Conservation (phyloP, 306 rosid species). For the Quercus robur region DNA sequence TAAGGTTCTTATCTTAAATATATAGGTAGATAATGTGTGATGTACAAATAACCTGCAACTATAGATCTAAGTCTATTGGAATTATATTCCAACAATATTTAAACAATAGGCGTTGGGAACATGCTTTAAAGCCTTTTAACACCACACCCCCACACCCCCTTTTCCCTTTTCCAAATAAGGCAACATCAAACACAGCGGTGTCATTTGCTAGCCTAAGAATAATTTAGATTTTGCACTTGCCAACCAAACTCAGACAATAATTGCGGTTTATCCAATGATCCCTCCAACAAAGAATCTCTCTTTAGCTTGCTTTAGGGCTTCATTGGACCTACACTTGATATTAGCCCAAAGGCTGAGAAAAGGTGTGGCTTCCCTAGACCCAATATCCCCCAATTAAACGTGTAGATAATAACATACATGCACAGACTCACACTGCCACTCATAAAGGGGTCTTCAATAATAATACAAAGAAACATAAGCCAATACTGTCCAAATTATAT, state of each 20-base stretch:
- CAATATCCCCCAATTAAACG: background rate
- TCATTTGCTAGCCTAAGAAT: background rate
- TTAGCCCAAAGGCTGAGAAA: too few species aligned
- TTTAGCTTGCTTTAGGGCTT: background rate
- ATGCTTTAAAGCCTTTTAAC: too few species aligned
- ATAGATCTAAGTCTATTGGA: too few species aligned
- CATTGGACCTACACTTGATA: background rate
- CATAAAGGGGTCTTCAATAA: background rate
- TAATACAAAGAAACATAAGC: background rate
- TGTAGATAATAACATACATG: background rate
- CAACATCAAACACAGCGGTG: too few species aligned
- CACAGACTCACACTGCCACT: background rate
- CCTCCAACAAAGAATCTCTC: background rate
- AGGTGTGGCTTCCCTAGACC: background rate
- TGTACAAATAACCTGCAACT: too few species aligned
- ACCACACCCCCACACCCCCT: too few species aligned
- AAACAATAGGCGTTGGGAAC: too few species aligned
- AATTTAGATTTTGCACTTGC: background rate
- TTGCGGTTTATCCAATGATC: background rate
- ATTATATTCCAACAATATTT: too few species aligned
- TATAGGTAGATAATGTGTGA: too few species aligned
- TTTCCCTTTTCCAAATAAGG: too few species aligned
- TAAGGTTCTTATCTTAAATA: too few species aligned
- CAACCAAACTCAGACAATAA: background rate
- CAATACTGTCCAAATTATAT: background rate